Percentiles rank a stretch among this genome's conserved stretches.
These are phyloP conservation scores for Mercurialis annua DNA, from an alignment of 345 rosid species.

Conservation along the genomic window DNA sequence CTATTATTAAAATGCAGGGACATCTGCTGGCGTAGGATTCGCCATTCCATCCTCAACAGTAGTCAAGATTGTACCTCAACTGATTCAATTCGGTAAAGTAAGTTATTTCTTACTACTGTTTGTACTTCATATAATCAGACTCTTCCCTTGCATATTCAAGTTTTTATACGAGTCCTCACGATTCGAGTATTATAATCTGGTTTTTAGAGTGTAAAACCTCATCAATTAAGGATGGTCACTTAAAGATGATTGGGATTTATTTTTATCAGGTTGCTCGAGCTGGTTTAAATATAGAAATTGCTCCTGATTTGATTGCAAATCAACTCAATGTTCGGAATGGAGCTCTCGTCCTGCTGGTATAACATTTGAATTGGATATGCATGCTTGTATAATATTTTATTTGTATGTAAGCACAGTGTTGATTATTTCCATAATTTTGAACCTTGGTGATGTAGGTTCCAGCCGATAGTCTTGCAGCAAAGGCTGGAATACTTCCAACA, in stretches of 20 bases:
- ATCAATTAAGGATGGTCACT: neutral
- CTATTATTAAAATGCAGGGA: slow-evolving; percentile 45
- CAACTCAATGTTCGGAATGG: slow-evolving; percentile 92
- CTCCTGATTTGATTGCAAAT: slow-evolving; percentile 79
- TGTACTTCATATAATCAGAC: neutral
- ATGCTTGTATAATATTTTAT: neutral
- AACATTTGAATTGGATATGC: neutral
- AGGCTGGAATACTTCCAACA: slow-evolving; percentile 71
- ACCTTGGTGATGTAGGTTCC: slow-evolving; percentile 51
- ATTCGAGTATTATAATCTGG: neutral
- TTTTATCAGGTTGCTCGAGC: slow-evolving; percentile 71
- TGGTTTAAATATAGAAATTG: slow-evolving; percentile 77
- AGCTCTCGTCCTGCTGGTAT: slow-evolving; percentile 83
- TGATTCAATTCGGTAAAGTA: slow-evolving; percentile 80
- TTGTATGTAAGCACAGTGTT: neutral
- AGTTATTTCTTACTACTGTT: slow-evolving; percentile 20
- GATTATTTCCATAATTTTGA: neutral
- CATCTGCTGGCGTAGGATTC: slow-evolving; percentile 96
- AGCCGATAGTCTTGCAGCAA: slow-evolving; percentile 61
- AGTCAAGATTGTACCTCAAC: slow-evolving; percentile 83
- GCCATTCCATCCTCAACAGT: slow-evolving; percentile 95
- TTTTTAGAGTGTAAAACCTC: neutral
- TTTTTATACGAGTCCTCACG: slow-evolving; percentile 4
- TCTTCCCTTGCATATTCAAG: neutral
- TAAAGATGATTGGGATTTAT: slow-evolving; percentile 8